Evolutionary conservation across 163 green algal genomes (phyloP), one percentile per base, ranked within the genome.

Genomic region (Chlorella variabilis): DNA sequence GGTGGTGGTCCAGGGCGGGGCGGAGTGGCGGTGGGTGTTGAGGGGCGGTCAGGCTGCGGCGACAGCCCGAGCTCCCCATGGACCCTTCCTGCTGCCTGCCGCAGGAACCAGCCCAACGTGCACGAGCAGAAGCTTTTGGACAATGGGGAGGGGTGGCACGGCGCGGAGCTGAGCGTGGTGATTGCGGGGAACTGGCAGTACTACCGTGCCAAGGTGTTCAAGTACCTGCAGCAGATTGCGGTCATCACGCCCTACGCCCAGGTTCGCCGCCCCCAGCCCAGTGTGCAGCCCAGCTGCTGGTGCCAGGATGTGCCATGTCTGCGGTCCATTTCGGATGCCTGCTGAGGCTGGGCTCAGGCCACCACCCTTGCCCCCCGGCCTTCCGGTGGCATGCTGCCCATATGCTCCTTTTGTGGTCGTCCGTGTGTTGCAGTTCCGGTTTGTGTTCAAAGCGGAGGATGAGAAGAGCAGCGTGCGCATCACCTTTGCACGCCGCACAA

Each of bases 171-270:
- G 23, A 90, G 80, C 25, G 51, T 68, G 13, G 13, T 42, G 0
- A 94, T 93, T 49, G 87, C 94, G 61, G 94, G 94, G 56, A 93
- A 94, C 76, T 97, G 91, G 91, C 84, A 86, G 65, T 92, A 89
- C 80, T 95, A 96, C 73, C 78, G 89, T 2, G 75, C 86, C 68
- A 94, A 95, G 80, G 54, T 98, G 49, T 58, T 97, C 29, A 93
- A 91, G 56, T 99, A 99, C 89, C 91, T 98, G 83, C 89, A 94
- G 48, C 96, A 98, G 88, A 97, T 99, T 71, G 96, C 96, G 0
- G 94, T 99, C 62, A 98, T 99, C 88, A 99, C 96, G 13, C 96
- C 96, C 13, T 99, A 99, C 82, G 91, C 94, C 1, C 85, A 94
- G 88, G 74, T 83, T n/a, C 34, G 42, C n/a, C 4, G 42, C 29